Base-by-base conservation (phyloP, 495 filamentous ascomycete genomes). In the Hyaloscypha variabilis region DNA sequence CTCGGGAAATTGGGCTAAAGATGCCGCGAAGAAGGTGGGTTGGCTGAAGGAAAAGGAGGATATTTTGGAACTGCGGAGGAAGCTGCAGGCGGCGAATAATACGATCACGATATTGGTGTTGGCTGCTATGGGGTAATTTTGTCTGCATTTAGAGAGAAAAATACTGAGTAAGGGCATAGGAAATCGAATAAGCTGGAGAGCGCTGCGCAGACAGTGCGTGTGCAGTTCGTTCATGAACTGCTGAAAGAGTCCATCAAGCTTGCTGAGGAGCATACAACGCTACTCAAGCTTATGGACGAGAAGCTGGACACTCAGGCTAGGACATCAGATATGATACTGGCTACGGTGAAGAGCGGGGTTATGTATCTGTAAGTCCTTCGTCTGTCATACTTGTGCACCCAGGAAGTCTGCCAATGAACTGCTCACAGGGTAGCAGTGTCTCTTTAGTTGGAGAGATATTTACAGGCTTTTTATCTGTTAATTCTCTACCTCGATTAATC, bases 1-100 rank as follows among this genome's bases (percentile, higher is more conserved):
- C 54, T 66, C 64, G 13, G 64, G 64, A 21, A 34, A 66, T 55
- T 54, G 56, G 56, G 1, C 54, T 0, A 60, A 60, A 31, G 64
- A 66, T 60, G 57, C 31, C 13, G 2, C 23, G 5, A 60, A 60
- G 42, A 66, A 61, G 31, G n/a, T 66, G n/a, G 6, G 19, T 1
- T 66, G 64, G 64, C 21, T 66, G 64, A 66, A 34, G 29, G 64
- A 66, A 26, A 65, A 65, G 36, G 54, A 65, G 3, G 56, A 66
- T 28, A 28, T 69, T 2, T 31, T 46, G 10, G 67, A 69, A 19
- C 56, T 60, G 30, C 54, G 56, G 64, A 66, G 56, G 49, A 66
- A 56, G n/a, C 39, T 66, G 49, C 26, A 55, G 24, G 4, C 23
- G 13, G 56, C 30, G 2, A 66, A 46, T 46, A 30, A 42, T 19